A percentile compares a stretch with the other conserved stretches of the same genome.
phyloP scores from a whole-genome alignment of 495 filamentous ascomycete genomes.

The Penicillium turbatum region DNA sequence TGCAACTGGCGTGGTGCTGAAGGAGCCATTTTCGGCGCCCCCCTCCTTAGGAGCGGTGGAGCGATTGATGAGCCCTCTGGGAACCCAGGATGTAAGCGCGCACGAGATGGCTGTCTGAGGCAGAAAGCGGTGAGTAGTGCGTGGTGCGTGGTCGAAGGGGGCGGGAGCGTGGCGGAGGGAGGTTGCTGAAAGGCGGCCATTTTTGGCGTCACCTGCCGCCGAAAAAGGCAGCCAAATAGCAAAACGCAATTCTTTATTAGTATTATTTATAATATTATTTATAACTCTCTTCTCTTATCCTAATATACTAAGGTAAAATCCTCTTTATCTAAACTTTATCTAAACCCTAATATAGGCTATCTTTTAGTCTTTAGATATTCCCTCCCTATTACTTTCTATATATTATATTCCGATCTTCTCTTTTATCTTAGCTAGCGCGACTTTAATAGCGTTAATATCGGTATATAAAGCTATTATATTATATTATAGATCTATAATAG shows the following conservation, averaged over 20 bases:
- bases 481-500: no score
- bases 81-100: slow-evolving; percentile 6
- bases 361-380: no score
- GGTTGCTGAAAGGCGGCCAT: slow-evolving; percentile 15
- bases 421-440: no score
- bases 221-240: slow-evolving; percentile 7
- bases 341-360: no score
- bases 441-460: no score
- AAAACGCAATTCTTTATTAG: background rate
- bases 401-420: no score
- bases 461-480: no score
- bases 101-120: slow-evolving; percentile 8
- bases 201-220: slow-evolving; percentile 9
- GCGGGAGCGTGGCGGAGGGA: slow-evolving; percentile 15
- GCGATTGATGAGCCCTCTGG: slow-evolving; percentile 1
- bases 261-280: no score
- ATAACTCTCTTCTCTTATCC: no score
- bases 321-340: no score
- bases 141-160: slow-evolving; percentile 10
- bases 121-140: background rate
- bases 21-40: background rate
- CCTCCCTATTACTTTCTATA: no score
- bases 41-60: background rate
- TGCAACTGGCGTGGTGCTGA: slow-evolving; percentile 7
- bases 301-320: no score